A percentile compares a stretch with the other conserved stretches of the same genome.
phyloP scores from a whole-genome alignment of 257 asterid genomes.

The Scutellaria baicalensis region DNA sequence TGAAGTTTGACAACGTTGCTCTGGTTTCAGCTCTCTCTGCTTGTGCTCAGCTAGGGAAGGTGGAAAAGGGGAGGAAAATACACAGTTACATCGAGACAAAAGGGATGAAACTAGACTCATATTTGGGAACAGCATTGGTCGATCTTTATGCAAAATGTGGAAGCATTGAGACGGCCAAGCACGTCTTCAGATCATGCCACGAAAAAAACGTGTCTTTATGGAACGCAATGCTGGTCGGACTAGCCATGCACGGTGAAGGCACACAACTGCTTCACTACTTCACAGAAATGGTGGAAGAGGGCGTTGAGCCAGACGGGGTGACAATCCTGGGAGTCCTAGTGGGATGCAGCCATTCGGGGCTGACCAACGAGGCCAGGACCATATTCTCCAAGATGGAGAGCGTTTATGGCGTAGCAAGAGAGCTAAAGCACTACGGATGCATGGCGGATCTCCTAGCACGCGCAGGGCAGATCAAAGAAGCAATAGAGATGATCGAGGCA shows the following conservation, averaged over 20 bases:
- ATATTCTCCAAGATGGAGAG: conserved; percentile 62
- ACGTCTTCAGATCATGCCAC: conserved; percentile 32
- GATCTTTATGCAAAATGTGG: conserved; percentile 83
- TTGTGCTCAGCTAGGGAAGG: conserved; percentile 72
- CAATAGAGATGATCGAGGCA: conserved; percentile 49
- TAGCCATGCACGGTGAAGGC: conserved; percentile 73
- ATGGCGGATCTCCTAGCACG: conserved; percentile 83
- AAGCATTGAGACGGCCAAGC: conserved; percentile 46
- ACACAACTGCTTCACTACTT: conserved; percentile 38
- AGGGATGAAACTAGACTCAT: conserved; percentile 39
- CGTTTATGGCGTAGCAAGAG: conserved; percentile 46
- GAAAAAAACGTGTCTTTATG: conserved; percentile 48
- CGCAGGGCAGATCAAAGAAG: conserved; percentile 68
- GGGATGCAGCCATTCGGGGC: conserved; percentile 91
- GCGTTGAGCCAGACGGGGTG: conserved; percentile 62
- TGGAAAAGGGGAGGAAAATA: conserved; percentile 51
- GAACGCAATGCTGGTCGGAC: conserved; percentile 85
- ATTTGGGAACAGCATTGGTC: conserved; percentile 69
- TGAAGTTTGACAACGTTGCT: conserved; percentile 45
- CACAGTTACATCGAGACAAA: conserved; percentile 32
- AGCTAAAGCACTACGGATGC: conserved; percentile 87
- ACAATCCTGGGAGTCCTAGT: conserved; percentile 61
- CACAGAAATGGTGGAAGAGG: conserved; percentile 43
- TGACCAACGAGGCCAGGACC: conserved; percentile 41
- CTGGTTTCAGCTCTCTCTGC: conserved; percentile 71